Evolutionary conservation across 352 stramenopile genomes (phyloP), one percentile per base, ranked within the genome.

Genomic region (Pilasporangium apinafurcum): DNA sequence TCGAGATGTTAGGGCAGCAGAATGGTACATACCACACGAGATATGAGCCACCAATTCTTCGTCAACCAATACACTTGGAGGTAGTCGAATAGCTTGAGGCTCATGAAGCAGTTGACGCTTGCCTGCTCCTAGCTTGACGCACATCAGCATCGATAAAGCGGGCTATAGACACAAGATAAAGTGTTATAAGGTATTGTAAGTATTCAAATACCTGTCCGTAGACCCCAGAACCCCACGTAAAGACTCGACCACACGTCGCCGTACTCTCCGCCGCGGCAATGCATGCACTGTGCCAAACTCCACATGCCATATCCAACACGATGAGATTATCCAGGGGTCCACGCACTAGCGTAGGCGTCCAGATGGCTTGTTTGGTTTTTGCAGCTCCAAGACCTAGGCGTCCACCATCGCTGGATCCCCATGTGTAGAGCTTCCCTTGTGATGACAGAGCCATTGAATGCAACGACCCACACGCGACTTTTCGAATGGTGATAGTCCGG

Each of bases 351-450:
- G 62, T 48, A 2, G 74, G 74, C 18, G 61, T 49, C 18, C 22
- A 49, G n/a, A 51, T 27, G 21, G 30, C 33, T 2, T 39, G 41
- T 10, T 33, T 48, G 28, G 39, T 38, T 44, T 46, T 31, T 26
- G 22, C 16, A 30, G 40, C 24, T 10, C 63, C 61, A 2, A 61
- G 62, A 1, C 68, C 70, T n/a, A 89, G 68, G 21, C 73, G 53
- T 3, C 76, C 74, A 20, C 79, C 92, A 51, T 99, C 95, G 36
- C 75, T 91, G 59, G 81, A 96, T 9, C 96, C 96, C 91, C 94
- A 99, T 1, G 89, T 85, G 52, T 86, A 98, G 1, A 98, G 74
- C 9, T 77, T 59, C 2, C 95, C 95, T 22, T 95, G 68, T 0
- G 62, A 53, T 2, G 76, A 91, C 3, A 97, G 57, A 5, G 78